Percentiles rank a stretch among this genome's conserved stretches.
These are phyloP conservation scores for Termitomyces bulborhizus DNA, from an alignment of 768 basidiomycete species.

Conservation along the genomic window DNA sequence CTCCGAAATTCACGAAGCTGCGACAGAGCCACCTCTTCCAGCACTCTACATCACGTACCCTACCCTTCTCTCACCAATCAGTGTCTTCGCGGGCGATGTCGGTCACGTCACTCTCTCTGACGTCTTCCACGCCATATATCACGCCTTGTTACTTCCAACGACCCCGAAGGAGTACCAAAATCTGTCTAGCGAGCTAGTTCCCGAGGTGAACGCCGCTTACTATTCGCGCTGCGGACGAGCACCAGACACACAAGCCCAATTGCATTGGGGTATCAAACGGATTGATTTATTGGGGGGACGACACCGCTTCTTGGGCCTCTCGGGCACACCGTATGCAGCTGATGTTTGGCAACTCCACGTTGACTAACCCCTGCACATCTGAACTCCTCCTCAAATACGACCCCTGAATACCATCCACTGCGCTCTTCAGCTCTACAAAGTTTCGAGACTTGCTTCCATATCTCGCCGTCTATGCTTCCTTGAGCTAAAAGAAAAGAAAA, in stretches of 20 bases:
- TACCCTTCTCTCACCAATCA: constrained; percentile 24
- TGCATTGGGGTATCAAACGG: constrained; percentile 48
- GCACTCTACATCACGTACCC: constrained; percentile 29
- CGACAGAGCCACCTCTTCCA: constrained; percentile 35
- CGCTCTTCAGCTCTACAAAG: neutral
- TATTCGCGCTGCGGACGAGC: constrained; percentile 32
- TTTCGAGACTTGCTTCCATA: neutral
- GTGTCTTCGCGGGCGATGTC: constrained; percentile 25
- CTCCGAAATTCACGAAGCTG: constrained; percentile 31
- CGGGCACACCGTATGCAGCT: constrained; percentile 32
- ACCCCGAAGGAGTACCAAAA: constrained; percentile 37
- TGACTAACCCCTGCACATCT: constrained; percentile 5
- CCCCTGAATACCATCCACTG: neutral
- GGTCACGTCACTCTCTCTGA: constrained; percentile 40
- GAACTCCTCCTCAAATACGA: neutral
- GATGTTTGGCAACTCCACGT: constrained; percentile 41
- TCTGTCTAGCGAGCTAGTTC: constrained; percentile 24
- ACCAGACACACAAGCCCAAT: constrained; percentile 18
- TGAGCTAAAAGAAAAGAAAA: too few relatives aligned
- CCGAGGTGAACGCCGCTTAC: constrained; percentile 40
- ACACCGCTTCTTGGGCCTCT: constrained; percentile 43
- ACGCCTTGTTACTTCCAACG: constrained; percentile 39
- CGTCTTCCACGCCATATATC: constrained; percentile 41
- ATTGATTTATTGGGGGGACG: constrained; percentile 48
- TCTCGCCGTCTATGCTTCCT: too few relatives aligned